phyloP scores from a whole-genome alignment of 2,329 filamentous ascomycete genomes.

The Diaporthe sp. region DNA sequence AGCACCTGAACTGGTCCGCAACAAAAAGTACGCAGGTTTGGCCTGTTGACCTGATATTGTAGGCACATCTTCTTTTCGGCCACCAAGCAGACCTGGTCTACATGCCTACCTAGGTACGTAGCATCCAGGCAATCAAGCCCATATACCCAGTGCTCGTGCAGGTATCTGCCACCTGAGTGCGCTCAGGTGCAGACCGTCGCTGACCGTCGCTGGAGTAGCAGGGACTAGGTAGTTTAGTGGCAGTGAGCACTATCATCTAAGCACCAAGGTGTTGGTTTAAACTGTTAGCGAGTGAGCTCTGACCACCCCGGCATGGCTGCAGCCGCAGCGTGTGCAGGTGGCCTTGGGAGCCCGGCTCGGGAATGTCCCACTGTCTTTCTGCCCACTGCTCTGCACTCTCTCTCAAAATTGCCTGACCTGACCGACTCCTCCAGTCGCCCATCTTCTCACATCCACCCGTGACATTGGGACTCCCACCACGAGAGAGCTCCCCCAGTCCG shows the following conservation, averaged over 20 bases:
- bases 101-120: neutral
- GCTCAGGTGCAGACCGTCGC: neutral
- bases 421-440: conserved; percentile 32
- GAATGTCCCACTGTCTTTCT: conserved; percentile 9
- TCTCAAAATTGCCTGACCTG: conserved; percentile 32
- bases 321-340: conserved; percentile 16
- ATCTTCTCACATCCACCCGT: conserved; percentile 45
- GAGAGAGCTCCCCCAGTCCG: conserved; percentile 36
- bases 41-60: neutral
- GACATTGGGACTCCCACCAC: conserved; percentile 41
- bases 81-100: neutral
- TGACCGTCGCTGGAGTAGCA: neutral
- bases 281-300: conserved; percentile 28
- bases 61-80: neutral
- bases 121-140: neutral
- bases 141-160: neutral
- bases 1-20: neutral
- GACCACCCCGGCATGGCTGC: conserved; percentile 22
- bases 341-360: conserved; percentile 27
- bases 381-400: conserved; percentile 35
- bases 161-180: neutral
- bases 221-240: neutral
- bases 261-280: neutral
- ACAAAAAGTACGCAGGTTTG: neutral
- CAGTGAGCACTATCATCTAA: neutral